phyloP scores from a whole-genome alignment of 169 alveolate genomes.

The Eimeria falciformis region DNA sequence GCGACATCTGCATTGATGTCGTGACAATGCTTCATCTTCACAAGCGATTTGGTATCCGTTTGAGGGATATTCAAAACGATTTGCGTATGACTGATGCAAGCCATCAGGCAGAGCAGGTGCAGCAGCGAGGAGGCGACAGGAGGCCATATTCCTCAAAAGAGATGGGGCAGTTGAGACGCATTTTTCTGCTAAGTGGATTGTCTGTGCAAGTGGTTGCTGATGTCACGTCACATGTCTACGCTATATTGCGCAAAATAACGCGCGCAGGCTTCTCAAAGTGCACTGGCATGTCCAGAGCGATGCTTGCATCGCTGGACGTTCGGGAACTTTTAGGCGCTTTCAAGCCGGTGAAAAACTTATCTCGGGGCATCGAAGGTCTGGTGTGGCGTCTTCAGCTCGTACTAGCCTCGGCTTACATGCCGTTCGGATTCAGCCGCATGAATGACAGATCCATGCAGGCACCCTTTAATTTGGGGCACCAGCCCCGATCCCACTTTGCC shows the following conservation, averaged over 20 bases:
- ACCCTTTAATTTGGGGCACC: slow-evolving; percentile 16
- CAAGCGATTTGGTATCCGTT: slow-evolving; percentile 5
- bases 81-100: not conserved
- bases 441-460: slow-evolving; percentile 27
- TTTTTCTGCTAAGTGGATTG: slow-evolving; percentile 21
- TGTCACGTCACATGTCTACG: slow-evolving; percentile 26
- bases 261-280: not conserved
- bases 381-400: slow-evolving; percentile 70
- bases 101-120: not conserved
- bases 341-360: not conserved
- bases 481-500: slow-evolving; percentile 38
- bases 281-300: slow-evolving; percentile 57
- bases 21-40: slow-evolving; percentile 58
- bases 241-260: slow-evolving; percentile 6
- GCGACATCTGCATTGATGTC: slow-evolving; percentile 66
- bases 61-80: slow-evolving; percentile 20
- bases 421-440: slow-evolving; percentile 45
- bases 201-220: slow-evolving; percentile 64
- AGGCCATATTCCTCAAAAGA: not conserved
- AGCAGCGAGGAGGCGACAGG: not conserved
- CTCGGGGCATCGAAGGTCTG: slow-evolving; percentile 30
- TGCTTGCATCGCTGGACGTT: not conserved
- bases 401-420: slow-evolving; percentile 52
- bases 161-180: not conserved
- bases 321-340: not conserved